These are phyloP conservation scores for Colletotrichum sp. DNA, from an alignment of 2,329 filamentous ascomycete species.

Conservation along the genomic window DNA sequence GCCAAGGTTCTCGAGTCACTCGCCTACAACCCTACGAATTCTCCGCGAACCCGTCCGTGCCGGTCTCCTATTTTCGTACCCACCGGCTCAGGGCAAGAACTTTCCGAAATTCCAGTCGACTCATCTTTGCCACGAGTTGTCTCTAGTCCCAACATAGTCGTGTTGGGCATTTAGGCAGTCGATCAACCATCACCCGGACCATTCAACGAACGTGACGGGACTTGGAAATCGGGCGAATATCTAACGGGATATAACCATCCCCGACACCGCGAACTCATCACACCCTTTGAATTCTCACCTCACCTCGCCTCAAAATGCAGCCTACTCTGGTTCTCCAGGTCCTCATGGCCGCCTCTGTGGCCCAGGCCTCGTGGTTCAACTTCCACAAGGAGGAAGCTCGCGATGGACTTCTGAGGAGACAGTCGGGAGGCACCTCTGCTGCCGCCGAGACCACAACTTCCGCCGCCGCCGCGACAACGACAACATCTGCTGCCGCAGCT, in stretches of 20 bases:
- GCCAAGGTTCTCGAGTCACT: not conserved
- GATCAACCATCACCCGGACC: not conserved
- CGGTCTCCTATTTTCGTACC: slow-evolving; percentile 8
- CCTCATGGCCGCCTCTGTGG: slow-evolving; percentile 52
- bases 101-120: slow-evolving; percentile 11
- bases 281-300: not conserved
- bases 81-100: slow-evolving; percentile 6
- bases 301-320: slow-evolving; percentile 46
- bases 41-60: not conserved
- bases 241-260: not conserved
- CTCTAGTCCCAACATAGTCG: not conserved
- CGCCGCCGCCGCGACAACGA: slow-evolving; percentile 18
- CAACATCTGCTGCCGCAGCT: slow-evolving; percentile 14
- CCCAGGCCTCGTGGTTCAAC: slow-evolving; percentile 45
- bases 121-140: not conserved
- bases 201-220: not conserved
- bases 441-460: slow-evolving; percentile 18
- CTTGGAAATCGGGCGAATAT: not conserved
- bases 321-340: slow-evolving; percentile 49
- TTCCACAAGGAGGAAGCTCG: slow-evolving; percentile 5
- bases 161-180: not conserved
- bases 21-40: not conserved
- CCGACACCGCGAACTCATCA: not conserved
- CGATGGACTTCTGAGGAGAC: slow-evolving; percentile 12
- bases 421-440: slow-evolving; percentile 8